These are phyloP conservation scores for Colletotrichum siamense DNA, from an alignment of 2,329 filamentous ascomycete species.

Conservation along the genomic window DNA sequence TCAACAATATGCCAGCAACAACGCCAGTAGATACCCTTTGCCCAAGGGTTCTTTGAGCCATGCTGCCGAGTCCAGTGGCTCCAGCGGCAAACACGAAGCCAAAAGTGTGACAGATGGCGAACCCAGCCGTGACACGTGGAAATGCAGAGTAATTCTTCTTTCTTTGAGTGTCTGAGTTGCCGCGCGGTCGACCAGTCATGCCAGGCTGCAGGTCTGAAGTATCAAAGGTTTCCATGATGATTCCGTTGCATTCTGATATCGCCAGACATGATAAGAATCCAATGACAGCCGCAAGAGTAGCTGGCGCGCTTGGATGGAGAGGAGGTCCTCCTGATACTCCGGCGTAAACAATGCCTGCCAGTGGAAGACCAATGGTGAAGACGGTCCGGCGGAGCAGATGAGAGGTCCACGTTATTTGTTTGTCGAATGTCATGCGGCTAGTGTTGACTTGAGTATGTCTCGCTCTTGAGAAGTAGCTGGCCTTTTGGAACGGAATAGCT, in stretches of 20 bases:
- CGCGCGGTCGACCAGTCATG: slow-evolving; percentile 63
- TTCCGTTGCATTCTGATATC: slow-evolving; percentile 76
- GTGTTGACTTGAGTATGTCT: slow-evolving; percentile 63
- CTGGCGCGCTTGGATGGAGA: slow-evolving; percentile 66
- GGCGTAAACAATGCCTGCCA: slow-evolving; percentile 72
- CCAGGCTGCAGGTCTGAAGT: slow-evolving; percentile 80
- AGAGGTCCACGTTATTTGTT: slow-evolving; percentile 71
- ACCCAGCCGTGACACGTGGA: slow-evolving; percentile 74
- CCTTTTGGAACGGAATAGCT: slow-evolving; percentile 77
- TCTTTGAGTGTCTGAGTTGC: slow-evolving; percentile 43
- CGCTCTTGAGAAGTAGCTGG: slow-evolving; percentile 70
- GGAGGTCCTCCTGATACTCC: slow-evolving; percentile 68
- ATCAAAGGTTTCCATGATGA: slow-evolving; percentile 84
- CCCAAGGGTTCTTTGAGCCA: slow-evolving; percentile 68
- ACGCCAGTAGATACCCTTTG: slow-evolving; percentile 72
- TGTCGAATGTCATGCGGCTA: slow-evolving; percentile 71
- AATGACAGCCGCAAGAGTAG: slow-evolving; percentile 68
- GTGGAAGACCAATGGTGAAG: slow-evolving; percentile 71
- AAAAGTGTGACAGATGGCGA: slow-evolving; percentile 72
- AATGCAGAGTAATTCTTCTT: slow-evolving; percentile 78
- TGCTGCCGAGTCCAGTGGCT: slow-evolving; percentile 72
- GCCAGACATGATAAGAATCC: slow-evolving; percentile 77
- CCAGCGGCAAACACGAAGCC: slow-evolving; percentile 74
- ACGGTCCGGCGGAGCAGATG: slow-evolving; percentile 72
- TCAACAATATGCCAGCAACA: slow-evolving; percentile 69